phyloP scores from a whole-genome alignment of 441 rosid genomes.

The Gossypium lobatum region DNA sequence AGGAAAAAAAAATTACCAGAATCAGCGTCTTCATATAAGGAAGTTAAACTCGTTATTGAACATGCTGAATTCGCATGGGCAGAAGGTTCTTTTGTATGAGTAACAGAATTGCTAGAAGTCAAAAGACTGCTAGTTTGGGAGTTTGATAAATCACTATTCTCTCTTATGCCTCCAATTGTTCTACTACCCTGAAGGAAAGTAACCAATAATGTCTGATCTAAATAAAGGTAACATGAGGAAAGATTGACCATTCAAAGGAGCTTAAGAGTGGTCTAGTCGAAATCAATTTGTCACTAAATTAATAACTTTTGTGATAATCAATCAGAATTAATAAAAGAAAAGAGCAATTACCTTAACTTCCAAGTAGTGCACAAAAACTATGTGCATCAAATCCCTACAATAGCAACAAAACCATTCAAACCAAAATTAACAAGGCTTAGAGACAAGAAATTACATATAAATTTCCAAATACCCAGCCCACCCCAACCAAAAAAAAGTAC shows the following conservation, averaged over 20 bases:
- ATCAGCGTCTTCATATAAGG: slow-evolving; percentile 60
- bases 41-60: slow-evolving; percentile 71
- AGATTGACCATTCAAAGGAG: background rate
- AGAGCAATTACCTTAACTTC: slow-evolving; percentile 69
- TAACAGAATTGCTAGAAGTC: slow-evolving; percentile 34
- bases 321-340: slow-evolving; percentile 8
- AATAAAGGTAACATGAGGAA: background rate
- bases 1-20: slow-evolving; percentile 47
- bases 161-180: slow-evolving; percentile 46
- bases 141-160: slow-evolving; percentile 32
- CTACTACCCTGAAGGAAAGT: slow-evolving; percentile 53
- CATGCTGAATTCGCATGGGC: slow-evolving; percentile 65
- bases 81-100: slow-evolving; percentile 37
- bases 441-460: slow-evolving; percentile 2
- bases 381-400: slow-evolving; percentile 87
- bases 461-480: slow-evolving; percentile 9
- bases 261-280: background rate
- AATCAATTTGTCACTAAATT: background rate
- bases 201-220: background rate
- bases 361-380: slow-evolving; percentile 94
- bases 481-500: background rate
- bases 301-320: background rate
- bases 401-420: slow-evolving; percentile 3
- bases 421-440: slow-evolving; percentile 13
- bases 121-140: slow-evolving; percentile 40